phyloP scores from a whole-genome alignment of 2,329 filamentous ascomycete species.

The Diaporthe vexans region DNA sequence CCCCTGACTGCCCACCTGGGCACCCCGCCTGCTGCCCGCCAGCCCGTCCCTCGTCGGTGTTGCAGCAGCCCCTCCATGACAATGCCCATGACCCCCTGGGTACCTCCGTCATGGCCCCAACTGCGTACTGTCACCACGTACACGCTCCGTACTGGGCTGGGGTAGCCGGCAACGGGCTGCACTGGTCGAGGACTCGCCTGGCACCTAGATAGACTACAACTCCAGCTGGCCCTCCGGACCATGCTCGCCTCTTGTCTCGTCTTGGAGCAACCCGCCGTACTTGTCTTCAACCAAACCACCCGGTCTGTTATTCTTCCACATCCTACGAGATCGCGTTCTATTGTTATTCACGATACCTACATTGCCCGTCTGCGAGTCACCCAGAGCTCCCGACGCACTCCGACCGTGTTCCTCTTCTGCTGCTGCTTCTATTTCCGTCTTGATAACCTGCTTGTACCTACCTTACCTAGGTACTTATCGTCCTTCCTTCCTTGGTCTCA shows the following conservation, averaged over 20 bases:
- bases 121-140: background rate
- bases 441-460: slow-evolving; percentile 30
- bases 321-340: slow-evolving; percentile 28
- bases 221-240: slow-evolving; percentile 1
- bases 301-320: slow-evolving; percentile 35
- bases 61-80: slow-evolving; percentile 33
- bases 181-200: background rate
- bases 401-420: background rate
- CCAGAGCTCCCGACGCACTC: slow-evolving; percentile 30
- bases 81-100: slow-evolving; percentile 8
- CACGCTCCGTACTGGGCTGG: background rate
- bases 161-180: slow-evolving; percentile 16
- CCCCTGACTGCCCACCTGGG: background rate
- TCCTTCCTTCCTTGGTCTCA: slow-evolving; percentile 24
- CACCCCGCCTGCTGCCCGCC: slow-evolving; percentile 19
- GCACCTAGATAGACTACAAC: slow-evolving; percentile 1
- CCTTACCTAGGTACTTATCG: too few species aligned
- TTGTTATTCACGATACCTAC: slow-evolving; percentile 36
- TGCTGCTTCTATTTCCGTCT: slow-evolving; percentile 4
- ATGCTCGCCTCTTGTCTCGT: background rate
- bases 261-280: background rate
- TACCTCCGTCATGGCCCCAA: slow-evolving; percentile 2
- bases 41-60: slow-evolving; percentile 25
- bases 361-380: slow-evolving; percentile 21
- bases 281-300: slow-evolving; percentile 34